Evolutionary conservation across 2,329 filamentous ascomycete species (phyloP), one percentile per base, ranked within the genome.

Genomic region (Fusarium coffeatum): DNA sequence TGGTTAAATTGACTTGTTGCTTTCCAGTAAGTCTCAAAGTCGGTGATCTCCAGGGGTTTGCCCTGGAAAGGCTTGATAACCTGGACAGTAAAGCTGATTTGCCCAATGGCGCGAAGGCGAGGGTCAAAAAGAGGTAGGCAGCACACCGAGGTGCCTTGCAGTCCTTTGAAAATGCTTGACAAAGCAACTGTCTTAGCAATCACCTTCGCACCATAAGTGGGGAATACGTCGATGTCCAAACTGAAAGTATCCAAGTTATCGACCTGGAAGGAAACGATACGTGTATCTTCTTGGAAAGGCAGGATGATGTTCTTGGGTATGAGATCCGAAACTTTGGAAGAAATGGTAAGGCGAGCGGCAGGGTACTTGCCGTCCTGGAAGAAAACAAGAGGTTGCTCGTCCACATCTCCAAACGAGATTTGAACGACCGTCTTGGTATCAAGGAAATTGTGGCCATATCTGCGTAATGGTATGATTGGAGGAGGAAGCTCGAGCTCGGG

Each of bases 1-100:
- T 93, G 90, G 78, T 97, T 93, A 49, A 96, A 87, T 73, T 97
- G 94, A 76, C 94, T 97, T 2, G 96, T 99, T 1, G 95, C 95
- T 80, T 98, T 99, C 96, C 96, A 99, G 80, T 99, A 99, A 1
- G 96, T 98, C 68, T 97, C 96, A 74, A 98, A 99, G 76, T 98
- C 94, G 2, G 96, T 97, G 65, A 99, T 98, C 79, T 99, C 96
- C 23, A 99, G 84, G 6, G 96, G 94, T 65, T 94, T 92, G 10
- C 96, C 95, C 68, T 90, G 89, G 82, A 98, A 99, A 1, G 96
- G 96, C 76, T 97, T 98, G 78, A 99, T 97, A 27, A 98, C 93
- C 78, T 98, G 94, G 58, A 93, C 97, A 70, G 93, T 92, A 83
- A 99, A 99, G 69, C 90, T 93, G 72, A 98, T 93, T 76, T 97